Conservation (phyloP, 331 rosid species). For the Arachis monticola region DNA sequence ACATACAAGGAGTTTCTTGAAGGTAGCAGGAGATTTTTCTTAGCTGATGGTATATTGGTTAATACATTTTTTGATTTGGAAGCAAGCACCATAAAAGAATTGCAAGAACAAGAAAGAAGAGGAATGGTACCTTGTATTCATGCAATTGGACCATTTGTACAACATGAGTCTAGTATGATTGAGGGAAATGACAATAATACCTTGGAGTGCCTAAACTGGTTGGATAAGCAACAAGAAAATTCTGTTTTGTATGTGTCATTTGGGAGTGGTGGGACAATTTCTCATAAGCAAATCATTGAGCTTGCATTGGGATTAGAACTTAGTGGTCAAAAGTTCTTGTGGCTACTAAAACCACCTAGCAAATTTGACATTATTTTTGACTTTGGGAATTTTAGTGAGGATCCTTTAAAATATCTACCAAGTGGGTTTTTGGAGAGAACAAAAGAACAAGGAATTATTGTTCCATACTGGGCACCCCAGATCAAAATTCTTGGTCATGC, state of each 20-base stretch:
- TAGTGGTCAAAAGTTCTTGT: conserved; percentile 42
- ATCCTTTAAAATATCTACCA: conserved; percentile 32
- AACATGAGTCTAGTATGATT: conserved; percentile 15
- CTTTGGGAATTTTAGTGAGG: conserved; percentile 1
- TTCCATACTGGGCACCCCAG: conserved; percentile 44
- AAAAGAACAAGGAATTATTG: conserved; percentile 30
- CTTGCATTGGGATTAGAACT: conserved; percentile 46
- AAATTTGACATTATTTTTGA: conserved; percentile 26
- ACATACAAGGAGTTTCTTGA: conserved; percentile 31
- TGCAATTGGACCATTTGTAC: conserved; percentile 43
- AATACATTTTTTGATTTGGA: conserved; percentile 40
- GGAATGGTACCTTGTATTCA: conserved; percentile 30
- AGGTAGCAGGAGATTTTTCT: conserved; percentile 14
- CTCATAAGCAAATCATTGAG: conserved; percentile 33
- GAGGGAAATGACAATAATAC: not conserved
- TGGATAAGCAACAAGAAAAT: conserved; percentile 30
- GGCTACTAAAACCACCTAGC: conserved; percentile 45
- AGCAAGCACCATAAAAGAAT: conserved; percentile 24
- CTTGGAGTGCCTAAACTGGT: conserved; percentile 27
- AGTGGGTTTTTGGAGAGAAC: conserved; percentile 39
- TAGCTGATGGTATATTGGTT: conserved; percentile 36
- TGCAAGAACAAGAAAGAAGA: conserved; percentile 27
- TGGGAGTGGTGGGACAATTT: conserved; percentile 46
- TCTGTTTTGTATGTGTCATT: conserved; percentile 42
- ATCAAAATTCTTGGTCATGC: conserved; percentile 33